These are phyloP conservation scores for Xylaria sp. DNA, from an alignment of 2,329 filamentous ascomycete genomes.

Conservation along the genomic window DNA sequence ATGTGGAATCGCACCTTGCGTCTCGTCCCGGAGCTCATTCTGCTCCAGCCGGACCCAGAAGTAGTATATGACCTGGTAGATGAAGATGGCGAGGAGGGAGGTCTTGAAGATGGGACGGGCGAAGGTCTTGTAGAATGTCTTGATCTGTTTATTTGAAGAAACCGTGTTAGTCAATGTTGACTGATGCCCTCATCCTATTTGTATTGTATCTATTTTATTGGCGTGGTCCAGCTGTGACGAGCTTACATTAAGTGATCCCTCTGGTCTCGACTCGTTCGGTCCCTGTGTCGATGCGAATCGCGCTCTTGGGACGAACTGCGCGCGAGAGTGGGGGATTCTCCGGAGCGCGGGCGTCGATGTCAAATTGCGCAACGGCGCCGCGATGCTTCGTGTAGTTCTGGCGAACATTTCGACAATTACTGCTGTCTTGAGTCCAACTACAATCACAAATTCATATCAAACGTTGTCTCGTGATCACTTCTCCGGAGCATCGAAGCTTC, in stretches of 20 bases:
- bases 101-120: conserved; percentile 68
- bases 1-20: conserved; percentile 43
- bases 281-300: conserved; percentile 22
- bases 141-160: conserved; percentile 34
- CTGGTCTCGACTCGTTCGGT: conserved; percentile 5
- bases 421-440: background rate
- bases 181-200: too few relatives aligned
- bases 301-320: conserved; percentile 4
- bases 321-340: conserved; percentile 2
- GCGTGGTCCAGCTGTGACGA: background rate
- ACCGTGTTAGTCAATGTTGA: conserved; percentile 1
- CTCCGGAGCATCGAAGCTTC: conserved; percentile 1
- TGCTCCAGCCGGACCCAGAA: conserved; percentile 69
- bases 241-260: conserved; percentile 20
- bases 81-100: conserved; percentile 68
- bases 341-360: background rate
- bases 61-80: conserved; percentile 74
- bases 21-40: conserved; percentile 59
- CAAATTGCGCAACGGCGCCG: conserved; percentile 16
- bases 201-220: background rate
- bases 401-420: conserved; percentile 5
- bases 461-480: background rate
- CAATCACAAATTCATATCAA: background rate
- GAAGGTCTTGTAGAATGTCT: conserved; percentile 69
- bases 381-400: conserved; percentile 1